Base-by-base conservation (phyloP, 2,329 filamentous ascomycete species). In the Penicillium corylophilum region DNA sequence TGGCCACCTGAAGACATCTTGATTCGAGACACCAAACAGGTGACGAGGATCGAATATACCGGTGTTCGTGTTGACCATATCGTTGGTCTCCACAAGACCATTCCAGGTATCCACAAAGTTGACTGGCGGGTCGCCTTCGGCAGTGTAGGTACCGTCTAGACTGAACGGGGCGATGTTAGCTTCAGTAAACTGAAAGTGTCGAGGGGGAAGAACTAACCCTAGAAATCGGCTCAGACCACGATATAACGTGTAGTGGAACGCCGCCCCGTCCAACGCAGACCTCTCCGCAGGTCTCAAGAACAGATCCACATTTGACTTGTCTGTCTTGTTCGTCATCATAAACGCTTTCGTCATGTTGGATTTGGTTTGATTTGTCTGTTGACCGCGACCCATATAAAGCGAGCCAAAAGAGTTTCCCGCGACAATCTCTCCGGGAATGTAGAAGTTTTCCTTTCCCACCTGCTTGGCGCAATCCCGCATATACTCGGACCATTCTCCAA, bases 1-100 rank as follows among this genome's bases (percentile, higher is more conserved):
- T 18, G 83, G 83, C 83, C 83, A 86, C 39, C 83, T 76, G 63
- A 86, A 82, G 6, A 86, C 82, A 64, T 86, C 84, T 69, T 86
- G 84, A 62, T 86, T 86, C 6, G 82, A 83, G 2, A 79, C 77
- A 43, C 83, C 83, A 63, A 79, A 86, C 76, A 86, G 79, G 61
- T 86, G 83, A 3, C 84, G 77, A 3, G 84, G 84, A 57, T 87
- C 84, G 50, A 84, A 83, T 48, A 78, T 66, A 24, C 82, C 82
- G 2, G 80, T 85, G 61, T 83, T 80, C 1, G 79, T 74, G 57
- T 85, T 85, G 53, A 81, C 71, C 54, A 85, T 67, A 62, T 86
- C 83, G 56, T 85, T 84, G 2, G 80, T 79, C 44, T 73, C 60
- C 16, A 84, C 61, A 67, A 85, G 80, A 13, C 75, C 68, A 49